These are phyloP conservation scores for Elsinoe necatrix DNA, from an alignment of 2,329 filamentous ascomycete genomes.

Conservation along the genomic window DNA sequence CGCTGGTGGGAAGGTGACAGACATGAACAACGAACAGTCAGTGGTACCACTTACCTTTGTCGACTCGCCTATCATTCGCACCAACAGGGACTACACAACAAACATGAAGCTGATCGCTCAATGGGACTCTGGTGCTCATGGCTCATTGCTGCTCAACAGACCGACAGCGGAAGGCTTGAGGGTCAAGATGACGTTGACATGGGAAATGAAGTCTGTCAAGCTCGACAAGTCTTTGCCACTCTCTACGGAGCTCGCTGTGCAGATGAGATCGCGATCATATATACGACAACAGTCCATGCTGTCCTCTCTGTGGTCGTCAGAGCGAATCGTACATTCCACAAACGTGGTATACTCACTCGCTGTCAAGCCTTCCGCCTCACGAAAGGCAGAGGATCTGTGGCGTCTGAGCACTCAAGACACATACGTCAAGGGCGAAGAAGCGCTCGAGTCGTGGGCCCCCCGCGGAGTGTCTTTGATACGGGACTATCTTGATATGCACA, in stretches of 20 bases:
- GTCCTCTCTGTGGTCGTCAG: conserved; percentile 74
- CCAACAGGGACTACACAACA: conserved; percentile 82
- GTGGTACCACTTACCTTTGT: conserved; percentile 72
- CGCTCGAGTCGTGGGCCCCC: conserved; percentile 74
- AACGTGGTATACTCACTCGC: conserved; percentile 79
- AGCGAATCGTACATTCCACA: conserved; percentile 77
- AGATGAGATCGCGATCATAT: conserved; percentile 76
- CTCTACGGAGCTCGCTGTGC: conserved; percentile 67
- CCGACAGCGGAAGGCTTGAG: conserved; percentile 87
- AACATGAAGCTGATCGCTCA: conserved; percentile 82
- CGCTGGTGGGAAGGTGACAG: conserved; percentile 72
- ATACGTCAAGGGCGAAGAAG: conserved; percentile 93
- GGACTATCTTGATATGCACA: conserved; percentile 70
- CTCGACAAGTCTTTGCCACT: conserved; percentile 86
- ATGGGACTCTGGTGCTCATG: conserved; percentile 93
- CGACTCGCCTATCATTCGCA: conserved; percentile 67
- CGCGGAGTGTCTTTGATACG: conserved; percentile 83
- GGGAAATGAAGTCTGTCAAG: conserved; percentile 77
- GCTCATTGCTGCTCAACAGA: conserved; percentile 85
- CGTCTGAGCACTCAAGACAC: conserved; percentile 90
- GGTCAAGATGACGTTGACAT: conserved; percentile 77
- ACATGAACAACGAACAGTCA: conserved; percentile 61
- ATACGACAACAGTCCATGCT: conserved; percentile 82
- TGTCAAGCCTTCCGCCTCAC: conserved; percentile 81
- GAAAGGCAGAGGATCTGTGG: conserved; percentile 88